phyloP scores from a whole-genome alignment of 2,329 filamentous ascomycete species.

The Sphaerulina musiva region DNA sequence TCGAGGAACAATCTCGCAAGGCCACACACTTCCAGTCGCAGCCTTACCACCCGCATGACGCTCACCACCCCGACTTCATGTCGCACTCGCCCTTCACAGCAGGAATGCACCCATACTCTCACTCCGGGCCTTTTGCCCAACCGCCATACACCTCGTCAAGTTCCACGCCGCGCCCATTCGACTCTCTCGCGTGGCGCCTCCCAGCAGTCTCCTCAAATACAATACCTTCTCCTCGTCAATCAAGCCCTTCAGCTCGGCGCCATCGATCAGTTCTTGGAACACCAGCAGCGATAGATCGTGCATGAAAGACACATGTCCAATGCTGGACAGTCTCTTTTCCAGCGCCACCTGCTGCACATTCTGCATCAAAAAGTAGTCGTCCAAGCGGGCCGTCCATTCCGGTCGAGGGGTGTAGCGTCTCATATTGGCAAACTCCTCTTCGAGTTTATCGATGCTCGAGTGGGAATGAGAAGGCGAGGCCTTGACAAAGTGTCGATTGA shows the following conservation, averaged over 20 bases:
- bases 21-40: not conserved
- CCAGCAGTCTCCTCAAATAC: constrained; percentile 15
- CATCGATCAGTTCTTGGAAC: constrained; percentile 22
- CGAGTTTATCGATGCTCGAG: constrained; percentile 19
- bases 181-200: constrained; percentile 19
- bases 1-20: not conserved
- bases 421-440: constrained; percentile 19
- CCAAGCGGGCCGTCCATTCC: constrained; percentile 15
- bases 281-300: constrained; percentile 20
- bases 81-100: not conserved
- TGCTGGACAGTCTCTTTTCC: constrained; percentile 18
- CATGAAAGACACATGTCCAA: constrained; percentile 19
- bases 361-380: constrained; percentile 19
- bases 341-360: constrained; percentile 18
- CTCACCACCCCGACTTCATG: not conserved
- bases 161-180: constrained; percentile 21
- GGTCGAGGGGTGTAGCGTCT: constrained; percentile 17
- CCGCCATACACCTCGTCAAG: constrained; percentile 20
- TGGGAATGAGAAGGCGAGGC: constrained; percentile 7
- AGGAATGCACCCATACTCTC: constrained; percentile 12
- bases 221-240: constrained; percentile 16
- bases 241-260: constrained; percentile 15
- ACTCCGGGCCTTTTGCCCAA: constrained; percentile 15
- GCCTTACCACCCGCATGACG: not conserved
- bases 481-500: constrained; percentile 21